phyloP scores from a whole-genome alignment of 169 alveolate species.

The Cryptosporidium baileyi region DNA sequence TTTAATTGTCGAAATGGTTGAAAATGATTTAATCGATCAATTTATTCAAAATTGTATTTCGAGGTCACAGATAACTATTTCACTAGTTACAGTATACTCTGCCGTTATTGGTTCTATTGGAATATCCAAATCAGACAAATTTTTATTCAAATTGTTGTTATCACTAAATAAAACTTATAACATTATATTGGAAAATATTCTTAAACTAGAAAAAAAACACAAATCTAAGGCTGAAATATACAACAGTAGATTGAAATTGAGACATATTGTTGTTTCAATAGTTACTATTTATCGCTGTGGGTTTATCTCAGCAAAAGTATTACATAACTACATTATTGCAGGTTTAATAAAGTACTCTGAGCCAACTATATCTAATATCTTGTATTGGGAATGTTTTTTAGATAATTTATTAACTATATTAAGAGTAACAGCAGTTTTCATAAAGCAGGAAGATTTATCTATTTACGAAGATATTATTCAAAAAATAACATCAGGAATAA shows the following conservation, averaged over 20 bases:
- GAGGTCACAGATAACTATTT: not conserved
- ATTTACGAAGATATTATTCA: slow-evolving; percentile 8
- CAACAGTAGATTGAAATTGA: slow-evolving; percentile 3
- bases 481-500: not conserved
- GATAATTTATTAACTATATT: slow-evolving; percentile 41
- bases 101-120: slow-evolving; percentile 43
- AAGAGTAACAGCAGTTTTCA: slow-evolving; percentile 12
- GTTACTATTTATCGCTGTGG: slow-evolving; percentile 49
- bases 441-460: not conserved
- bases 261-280: slow-evolving; percentile 6
- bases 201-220: not conserved
- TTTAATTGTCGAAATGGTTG: slow-evolving; percentile 15
- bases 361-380: not conserved
- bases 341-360: slow-evolving; percentile 13
- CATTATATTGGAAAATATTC: not conserved
- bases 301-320: not conserved
- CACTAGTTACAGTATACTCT: slow-evolving; percentile 45
- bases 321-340: not conserved
- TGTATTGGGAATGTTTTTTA: slow-evolving; percentile 56
- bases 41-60: slow-evolving; percentile 48
- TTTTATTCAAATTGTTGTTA: not conserved
- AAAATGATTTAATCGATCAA: not conserved
- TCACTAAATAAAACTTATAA: slow-evolving; percentile 16
- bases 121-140: not conserved
- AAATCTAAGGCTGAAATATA: not conserved